Conservation (phyloP, 306 rosid genomes). For the Albizia julibrissin region DNA sequence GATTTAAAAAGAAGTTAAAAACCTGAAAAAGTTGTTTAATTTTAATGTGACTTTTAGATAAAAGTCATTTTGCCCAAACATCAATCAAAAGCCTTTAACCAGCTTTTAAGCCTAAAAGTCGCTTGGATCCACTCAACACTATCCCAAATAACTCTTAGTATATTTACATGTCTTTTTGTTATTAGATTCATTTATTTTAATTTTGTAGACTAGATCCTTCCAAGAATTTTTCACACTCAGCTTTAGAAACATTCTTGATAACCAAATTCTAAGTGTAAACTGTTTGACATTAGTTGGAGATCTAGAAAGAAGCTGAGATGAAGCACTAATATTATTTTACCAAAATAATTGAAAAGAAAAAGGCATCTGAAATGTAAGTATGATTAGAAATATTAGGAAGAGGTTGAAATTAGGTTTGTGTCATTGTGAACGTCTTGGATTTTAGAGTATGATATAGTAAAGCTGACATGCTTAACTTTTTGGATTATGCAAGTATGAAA, state of each 20-base stretch:
- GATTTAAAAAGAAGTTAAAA: too few species aligned
- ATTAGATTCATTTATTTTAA: not conserved
- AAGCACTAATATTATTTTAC: constrained; percentile 29
- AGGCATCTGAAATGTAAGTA: constrained; percentile 9
- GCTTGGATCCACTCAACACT: too few species aligned
- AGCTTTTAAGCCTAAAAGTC: too few species aligned
- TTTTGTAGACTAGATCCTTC: not conserved
- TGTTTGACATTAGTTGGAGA: constrained; percentile 39
- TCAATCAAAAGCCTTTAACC: too few species aligned
- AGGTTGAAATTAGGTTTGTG: constrained; percentile 44
- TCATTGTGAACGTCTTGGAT: constrained; percentile 28
- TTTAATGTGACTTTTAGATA: too few species aligned
- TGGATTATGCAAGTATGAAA: constrained; percentile 39
- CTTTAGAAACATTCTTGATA: constrained; percentile 15
- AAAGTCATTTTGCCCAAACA: too few species aligned
- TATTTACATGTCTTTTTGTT: not conserved
- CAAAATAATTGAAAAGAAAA: constrained; percentile 26
- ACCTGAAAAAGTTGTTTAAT: too few species aligned
- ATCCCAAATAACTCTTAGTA: not conserved
- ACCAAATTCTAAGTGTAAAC: constrained; percentile 20
- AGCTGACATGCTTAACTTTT: constrained; percentile 16
- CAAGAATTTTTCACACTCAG: not conserved
- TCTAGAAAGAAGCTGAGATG: constrained; percentile 25
- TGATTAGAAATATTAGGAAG: constrained; percentile 25
- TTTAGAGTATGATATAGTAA: constrained; percentile 31